Base-by-base conservation (phyloP, 2,329 filamentous ascomycete species). In the Rutstroemia sp. region DNA sequence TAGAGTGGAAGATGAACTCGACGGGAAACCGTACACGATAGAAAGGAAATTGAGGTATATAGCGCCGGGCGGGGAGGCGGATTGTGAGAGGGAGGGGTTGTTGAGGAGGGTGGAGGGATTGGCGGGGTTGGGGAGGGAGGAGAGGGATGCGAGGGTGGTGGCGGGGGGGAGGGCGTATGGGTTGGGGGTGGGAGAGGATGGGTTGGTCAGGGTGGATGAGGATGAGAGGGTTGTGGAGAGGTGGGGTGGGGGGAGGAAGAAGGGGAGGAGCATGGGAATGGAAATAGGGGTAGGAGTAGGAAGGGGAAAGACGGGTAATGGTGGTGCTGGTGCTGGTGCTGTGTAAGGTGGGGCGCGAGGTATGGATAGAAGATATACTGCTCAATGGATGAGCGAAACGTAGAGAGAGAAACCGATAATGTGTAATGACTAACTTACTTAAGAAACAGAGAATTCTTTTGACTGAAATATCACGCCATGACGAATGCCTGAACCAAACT, bases 61-160 rank as follows among this genome's bases (percentile, higher is more conserved):
- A 12, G 34, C 34, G 25, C 44, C 52, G 30, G 14, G 21, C 5
- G 37, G 37, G 4, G 45, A 49, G 10, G 34, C 19, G n/a, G 30
- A 39, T 10, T 7, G 21, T 48, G 19, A 54, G 71, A 12, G 21
- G 38, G 38, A 54, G 71, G 10, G 71, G 75, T 9, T 72, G 75
- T 0, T 59, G 75, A 10, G 62, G 65, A 18, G 77, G 72, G 72
- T 76, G 74, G 60, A 61, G 44, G 62, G 62, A n/a, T 59, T 73
- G 18, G 66, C 67, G 23, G 67, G 69, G 37, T 37, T 73, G 55
- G 56, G 55, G 4, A 65, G 67, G 48, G 55, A 58, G 34, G 65
- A 70, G 41, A 62, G 72, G 30, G 70, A 74, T 59, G 52, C 59
- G 25, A 58, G 50, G 21, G 61, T 74, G 8, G 61, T 58, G 16